phyloP scores from a whole-genome alignment of 2,329 filamentous ascomycete genomes.

The Polychaeton citri region DNA sequence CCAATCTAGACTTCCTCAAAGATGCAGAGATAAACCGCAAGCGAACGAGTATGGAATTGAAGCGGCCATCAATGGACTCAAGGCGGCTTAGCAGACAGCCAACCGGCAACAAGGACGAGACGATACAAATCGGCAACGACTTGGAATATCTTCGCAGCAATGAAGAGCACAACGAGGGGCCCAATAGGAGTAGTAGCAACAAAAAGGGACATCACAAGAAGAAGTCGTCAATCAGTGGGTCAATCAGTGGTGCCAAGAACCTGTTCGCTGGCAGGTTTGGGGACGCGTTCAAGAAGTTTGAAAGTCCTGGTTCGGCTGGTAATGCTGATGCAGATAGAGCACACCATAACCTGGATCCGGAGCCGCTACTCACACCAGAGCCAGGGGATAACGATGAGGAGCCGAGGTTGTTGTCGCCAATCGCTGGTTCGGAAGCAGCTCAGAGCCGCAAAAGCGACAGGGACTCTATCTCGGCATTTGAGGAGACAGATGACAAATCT shows the following conservation, averaged over 20 bases:
- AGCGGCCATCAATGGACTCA: slow-evolving; percentile 18
- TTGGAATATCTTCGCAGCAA: slow-evolving; percentile 70
- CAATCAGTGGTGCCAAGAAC: slow-evolving; percentile 48
- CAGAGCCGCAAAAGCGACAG: slow-evolving; percentile 44
- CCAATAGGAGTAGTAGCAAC: slow-evolving; percentile 37
- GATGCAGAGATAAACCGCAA: slow-evolving; percentile 52
- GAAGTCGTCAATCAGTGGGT: slow-evolving; percentile 52
- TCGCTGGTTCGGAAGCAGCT: slow-evolving; percentile 63
- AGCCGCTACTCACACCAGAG: slow-evolving; percentile 8
- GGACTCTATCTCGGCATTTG: slow-evolving; percentile 45
- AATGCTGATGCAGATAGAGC: neutral
- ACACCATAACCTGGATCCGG: slow-evolving; percentile 1
- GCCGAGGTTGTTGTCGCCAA: slow-evolving; percentile 45
- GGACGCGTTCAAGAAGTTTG: slow-evolving; percentile 86
- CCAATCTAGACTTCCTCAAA: slow-evolving; percentile 68
- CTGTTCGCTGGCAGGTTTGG: slow-evolving; percentile 82
- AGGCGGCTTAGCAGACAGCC: slow-evolving; percentile 18
- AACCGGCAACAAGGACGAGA: slow-evolving; percentile 31
- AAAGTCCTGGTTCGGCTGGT: slow-evolving; percentile 35
- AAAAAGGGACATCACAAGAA: slow-evolving; percentile 51
- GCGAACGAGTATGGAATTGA: slow-evolving; percentile 8
- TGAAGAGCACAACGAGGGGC: slow-evolving; percentile 44
- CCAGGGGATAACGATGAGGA: slow-evolving; percentile 9
- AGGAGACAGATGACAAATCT: slow-evolving; percentile 58
- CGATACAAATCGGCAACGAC: slow-evolving; percentile 61